Evolutionary conservation across 306 rosid genomes (phyloP), one percentile per base, ranked within the genome.

Genomic region (Ceratonia siliqua): DNA sequence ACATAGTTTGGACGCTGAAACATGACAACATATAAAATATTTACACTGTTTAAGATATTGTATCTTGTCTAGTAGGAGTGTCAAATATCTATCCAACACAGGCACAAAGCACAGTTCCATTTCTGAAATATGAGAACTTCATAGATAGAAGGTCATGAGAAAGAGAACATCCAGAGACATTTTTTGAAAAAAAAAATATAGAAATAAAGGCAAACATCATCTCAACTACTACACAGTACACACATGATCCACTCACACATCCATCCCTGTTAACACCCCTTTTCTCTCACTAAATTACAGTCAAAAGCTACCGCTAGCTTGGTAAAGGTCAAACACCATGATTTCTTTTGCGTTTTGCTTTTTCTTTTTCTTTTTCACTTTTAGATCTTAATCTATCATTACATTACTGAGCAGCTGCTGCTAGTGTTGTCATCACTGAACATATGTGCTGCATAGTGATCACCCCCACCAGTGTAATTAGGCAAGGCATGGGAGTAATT

Each of bases 401-500:
- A 91, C 98, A 94, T 94, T 15, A 94, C 73, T 17, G 97, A 85
- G 78, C 97, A 94, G 79, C 94, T 78, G 82, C 85, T 84, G 67
- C 72, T 75, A 12, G 92, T 77, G 75, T 88, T 85, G 81, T 94
- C 98, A 81, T 89, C 94, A 79, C 87, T 85, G 87, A 89, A 88
- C 91, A 91, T 84, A 64, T 94, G 87, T 9, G 91, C 79, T 52
- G 96, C 93, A 78, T 86, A 65, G 89, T 76, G 83, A 63, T 79
- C 74, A 46, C n/a, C 54, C 55, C 55, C 77, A 2, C 0, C 72
- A 5, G 68, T 22, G 79, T 82, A 80, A 50, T 62, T 68, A 58
- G 90, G 81, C n/a, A 76, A 53, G 15, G 80, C 73, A 64, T 81
- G 66, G 12, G 86, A 35, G 52, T 82, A 80, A 58, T 78, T 62